A percentile compares a stretch with the other conserved stretches of the same genome.
Evolutionary conservation across 192 early-diverging fungal species (phyloP).

Genomic region (Dimargaris cristalligena): DNA sequence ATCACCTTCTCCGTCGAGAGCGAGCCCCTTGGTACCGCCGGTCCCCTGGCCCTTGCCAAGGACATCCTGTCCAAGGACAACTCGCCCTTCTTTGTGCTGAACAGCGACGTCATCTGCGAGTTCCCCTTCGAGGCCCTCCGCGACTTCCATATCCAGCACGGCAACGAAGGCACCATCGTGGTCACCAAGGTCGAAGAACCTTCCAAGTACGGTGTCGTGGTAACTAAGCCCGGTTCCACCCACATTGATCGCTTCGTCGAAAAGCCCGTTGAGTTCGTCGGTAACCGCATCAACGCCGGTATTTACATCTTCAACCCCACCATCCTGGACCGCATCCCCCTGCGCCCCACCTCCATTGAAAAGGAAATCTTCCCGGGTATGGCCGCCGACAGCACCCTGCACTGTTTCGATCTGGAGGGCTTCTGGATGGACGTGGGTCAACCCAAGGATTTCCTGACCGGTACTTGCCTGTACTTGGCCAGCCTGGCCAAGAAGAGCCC

Average conservation of each 20-base stretch:
- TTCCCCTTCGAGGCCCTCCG: slow-evolving; percentile 84
- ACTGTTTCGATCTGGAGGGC: slow-evolving; percentile 84
- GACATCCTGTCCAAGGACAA: slow-evolving; percentile 84
- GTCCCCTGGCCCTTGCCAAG: slow-evolving; percentile 86
- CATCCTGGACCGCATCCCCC: slow-evolving; percentile 82
- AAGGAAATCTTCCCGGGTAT: slow-evolving; percentile 93
- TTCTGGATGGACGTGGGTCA: slow-evolving; percentile 99
- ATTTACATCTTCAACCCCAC: slow-evolving; percentile 94
- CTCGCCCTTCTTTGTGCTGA: slow-evolving; percentile 95
- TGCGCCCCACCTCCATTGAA: slow-evolving; percentile 94
- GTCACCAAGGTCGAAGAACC: slow-evolving; percentile 96
- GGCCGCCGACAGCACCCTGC: slow-evolving; percentile 71
- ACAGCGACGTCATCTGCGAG: slow-evolving; percentile 98
- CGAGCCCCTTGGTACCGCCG: slow-evolving; percentile 91
- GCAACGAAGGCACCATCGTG: slow-evolving; percentile 90
- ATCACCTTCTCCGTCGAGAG: slow-evolving; percentile 95
- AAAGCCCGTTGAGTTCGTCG: slow-evolving; percentile 88
- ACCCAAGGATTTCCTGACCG: slow-evolving; percentile 94
- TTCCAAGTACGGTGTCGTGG: slow-evolving; percentile 97
- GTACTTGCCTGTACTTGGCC: slow-evolving; percentile 81
- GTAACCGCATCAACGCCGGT: slow-evolving; percentile 98
- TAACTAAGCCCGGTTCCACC: slow-evolving; percentile 48
- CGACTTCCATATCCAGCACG: slow-evolving; percentile 83
- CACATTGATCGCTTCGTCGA: slow-evolving; percentile 92
- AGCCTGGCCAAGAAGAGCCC: slow-evolving; percentile 66